Evolutionary conservation across 495 filamentous ascomycete species (phyloP).

Genomic region (Penicillium cinerascens): DNA sequence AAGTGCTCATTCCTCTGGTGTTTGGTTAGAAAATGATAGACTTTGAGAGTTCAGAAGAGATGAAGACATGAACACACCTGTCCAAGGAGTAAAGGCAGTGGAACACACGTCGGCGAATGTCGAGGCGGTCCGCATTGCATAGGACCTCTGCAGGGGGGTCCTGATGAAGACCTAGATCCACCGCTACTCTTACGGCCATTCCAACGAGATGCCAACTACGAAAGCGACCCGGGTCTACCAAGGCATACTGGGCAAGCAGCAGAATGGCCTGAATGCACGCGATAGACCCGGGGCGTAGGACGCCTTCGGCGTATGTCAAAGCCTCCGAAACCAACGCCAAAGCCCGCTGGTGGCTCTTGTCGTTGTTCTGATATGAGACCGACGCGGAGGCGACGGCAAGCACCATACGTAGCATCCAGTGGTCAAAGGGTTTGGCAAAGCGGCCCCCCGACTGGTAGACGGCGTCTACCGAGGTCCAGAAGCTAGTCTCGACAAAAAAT

Average conservation of each 20-base stretch:
- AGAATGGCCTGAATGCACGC: conserved; percentile 80
- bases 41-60: not conserved
- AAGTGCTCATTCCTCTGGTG: conserved; percentile 71
- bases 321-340: conserved; percentile 66
- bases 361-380: conserved; percentile 63
- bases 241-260: conserved; percentile 80
- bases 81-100: conserved; percentile 85
- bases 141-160: conserved; percentile 67
- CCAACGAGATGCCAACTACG: conserved; percentile 89
- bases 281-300: conserved; percentile 77
- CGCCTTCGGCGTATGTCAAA: conserved; percentile 69
- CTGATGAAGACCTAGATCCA: conserved; percentile 88
- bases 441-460: conserved; percentile 65
- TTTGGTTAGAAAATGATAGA: conserved; percentile 1
- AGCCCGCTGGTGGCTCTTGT: conserved; percentile 61
- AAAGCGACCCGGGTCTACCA: conserved; percentile 83
- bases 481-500: conserved; percentile 68
- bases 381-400: conserved; percentile 74
- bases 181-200: conserved; percentile 74
- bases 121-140: conserved; percentile 59
- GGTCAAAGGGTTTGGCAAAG: conserved; percentile 66
- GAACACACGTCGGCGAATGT: conserved; percentile 74
- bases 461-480: conserved; percentile 73
- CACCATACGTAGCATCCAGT: conserved; percentile 85
- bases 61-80: conserved; percentile 56